phyloP scores from a whole-genome alignment of 768 basidiomycete genomes.

The Collybia mongolica region DNA sequence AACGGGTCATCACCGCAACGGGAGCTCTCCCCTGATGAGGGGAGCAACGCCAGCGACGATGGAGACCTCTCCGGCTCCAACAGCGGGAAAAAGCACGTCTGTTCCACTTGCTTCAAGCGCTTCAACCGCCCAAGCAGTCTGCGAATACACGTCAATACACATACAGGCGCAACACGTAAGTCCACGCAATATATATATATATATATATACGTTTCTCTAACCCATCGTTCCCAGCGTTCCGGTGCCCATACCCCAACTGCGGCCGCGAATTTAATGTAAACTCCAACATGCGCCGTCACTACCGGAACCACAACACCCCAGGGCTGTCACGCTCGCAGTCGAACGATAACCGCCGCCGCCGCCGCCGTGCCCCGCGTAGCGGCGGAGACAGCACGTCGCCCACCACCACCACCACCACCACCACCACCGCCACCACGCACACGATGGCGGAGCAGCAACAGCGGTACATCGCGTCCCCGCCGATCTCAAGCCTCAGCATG shows the following conservation, averaged over 20 bases:
- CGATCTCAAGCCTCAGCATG: conserved; percentile 18
- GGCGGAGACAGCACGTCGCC: conserved; percentile 3
- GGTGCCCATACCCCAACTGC: conserved; percentile 73
- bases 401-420: too few species aligned
- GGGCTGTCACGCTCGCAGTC: conserved; percentile 26
- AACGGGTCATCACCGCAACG: not conserved
- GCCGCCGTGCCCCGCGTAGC: conserved; percentile 21
- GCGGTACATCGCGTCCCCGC: conserved; percentile 11
- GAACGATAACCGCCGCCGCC: conserved; percentile 21
- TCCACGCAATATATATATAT: conserved; percentile 13
- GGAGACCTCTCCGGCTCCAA: conserved; percentile 18
- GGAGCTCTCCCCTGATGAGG: conserved; percentile 20
- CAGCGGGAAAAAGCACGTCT: conserved; percentile 46
- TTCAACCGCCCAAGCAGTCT: conserved; percentile 72
- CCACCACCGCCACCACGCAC: too few species aligned
- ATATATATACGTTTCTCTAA: not conserved
- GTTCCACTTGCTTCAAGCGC: conserved; percentile 55
- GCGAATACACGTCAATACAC: conserved; percentile 64
- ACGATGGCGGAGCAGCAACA: not conserved
- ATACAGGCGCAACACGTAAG: conserved; percentile 69
- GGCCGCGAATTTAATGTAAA: conserved; percentile 81
- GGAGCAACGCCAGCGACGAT: conserved; percentile 20
- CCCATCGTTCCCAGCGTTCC: conserved; percentile 49
- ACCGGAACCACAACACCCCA: conserved; percentile 57
- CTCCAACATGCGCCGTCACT: conserved; percentile 82